Percentiles rank a stretch among this genome's conserved stretches.
Conservation (phyloP, 345 rosid species). For the Aquilaria sinensis region DNA sequence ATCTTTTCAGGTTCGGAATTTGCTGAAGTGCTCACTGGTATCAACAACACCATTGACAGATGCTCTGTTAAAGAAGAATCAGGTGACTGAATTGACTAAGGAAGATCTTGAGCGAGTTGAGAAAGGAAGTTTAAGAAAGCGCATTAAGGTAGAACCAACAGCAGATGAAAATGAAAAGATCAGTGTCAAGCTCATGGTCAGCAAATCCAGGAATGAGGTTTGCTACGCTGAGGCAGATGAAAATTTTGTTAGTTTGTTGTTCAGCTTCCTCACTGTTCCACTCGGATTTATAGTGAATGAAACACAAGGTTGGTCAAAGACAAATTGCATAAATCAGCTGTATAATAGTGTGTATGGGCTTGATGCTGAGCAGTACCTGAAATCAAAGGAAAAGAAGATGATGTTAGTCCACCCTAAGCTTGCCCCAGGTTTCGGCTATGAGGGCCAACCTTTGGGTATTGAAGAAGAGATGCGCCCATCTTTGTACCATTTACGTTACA, state of each 20-base stretch:
- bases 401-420: constrained; percentile 17
- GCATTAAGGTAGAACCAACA: background rate
- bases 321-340: constrained; percentile 12
- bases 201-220: constrained; percentile 21
- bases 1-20: constrained; percentile 15
- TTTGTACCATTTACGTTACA: background rate
- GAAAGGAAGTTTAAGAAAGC: background rate
- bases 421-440: constrained; percentile 7
- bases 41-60: constrained; percentile 15
- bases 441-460: constrained; percentile 4
- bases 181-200: constrained; percentile 7
- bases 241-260: constrained; percentile 24
- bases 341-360: constrained; percentile 10
- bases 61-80: constrained; percentile 9
- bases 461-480: background rate
- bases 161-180: constrained; percentile 3
- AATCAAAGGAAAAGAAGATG: background rate
- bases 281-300: constrained; percentile 16
- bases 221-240: constrained; percentile 20
- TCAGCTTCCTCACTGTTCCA: constrained; percentile 27
- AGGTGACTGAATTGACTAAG: background rate
- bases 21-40: constrained; percentile 14
- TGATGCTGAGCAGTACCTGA: constrained; percentile 9
- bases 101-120: background rate
- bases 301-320: background rate